phyloP scores from a whole-genome alignment of 148 eudicot species.

The Spergularia marina region DNA sequence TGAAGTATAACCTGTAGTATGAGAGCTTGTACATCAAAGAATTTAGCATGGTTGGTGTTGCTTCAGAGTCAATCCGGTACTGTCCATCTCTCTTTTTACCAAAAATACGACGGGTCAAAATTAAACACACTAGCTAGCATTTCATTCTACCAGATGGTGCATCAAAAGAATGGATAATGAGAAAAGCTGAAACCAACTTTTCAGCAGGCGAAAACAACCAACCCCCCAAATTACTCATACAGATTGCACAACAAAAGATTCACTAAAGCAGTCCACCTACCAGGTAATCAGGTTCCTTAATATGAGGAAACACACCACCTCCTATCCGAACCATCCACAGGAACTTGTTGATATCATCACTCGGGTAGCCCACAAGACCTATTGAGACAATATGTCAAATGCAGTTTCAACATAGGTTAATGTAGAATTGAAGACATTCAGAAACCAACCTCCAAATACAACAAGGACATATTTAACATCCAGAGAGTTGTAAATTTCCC shows the following conservation, averaged over 20 bases:
- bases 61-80: slow-evolving; percentile 86
- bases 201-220: background rate
- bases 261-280: slow-evolving; percentile 36
- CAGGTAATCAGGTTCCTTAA: slow-evolving; percentile 97
- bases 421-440: background rate
- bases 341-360: slow-evolving; percentile 96
- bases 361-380: slow-evolving; percentile 99
- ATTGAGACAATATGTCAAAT: slow-evolving; percentile 24
- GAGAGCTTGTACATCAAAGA: slow-evolving; percentile 93
- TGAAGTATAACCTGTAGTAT: slow-evolving; percentile 66
- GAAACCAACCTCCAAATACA: slow-evolving; percentile 88
- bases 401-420: background rate
- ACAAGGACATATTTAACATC: slow-evolving; percentile 99
- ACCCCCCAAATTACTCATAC: background rate
- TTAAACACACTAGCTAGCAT: background rate
- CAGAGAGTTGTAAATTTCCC: slow-evolving; percentile 91
- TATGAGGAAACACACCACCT: slow-evolving; percentile 97
- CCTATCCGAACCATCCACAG: slow-evolving; percentile 99
- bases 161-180: background rate
- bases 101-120: slow-evolving; percentile 10
- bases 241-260: background rate
- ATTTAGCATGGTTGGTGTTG: slow-evolving; percentile 93
- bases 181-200: background rate
- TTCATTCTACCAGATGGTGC: background rate
- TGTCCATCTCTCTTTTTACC: slow-evolving; percentile 81